A percentile compares a stretch with the other conserved stretches of the same genome.
These are phyloP conservation scores for Salvia miltiorrhiza DNA, from an alignment of 257 asterid species.

Conservation along the genomic window DNA sequence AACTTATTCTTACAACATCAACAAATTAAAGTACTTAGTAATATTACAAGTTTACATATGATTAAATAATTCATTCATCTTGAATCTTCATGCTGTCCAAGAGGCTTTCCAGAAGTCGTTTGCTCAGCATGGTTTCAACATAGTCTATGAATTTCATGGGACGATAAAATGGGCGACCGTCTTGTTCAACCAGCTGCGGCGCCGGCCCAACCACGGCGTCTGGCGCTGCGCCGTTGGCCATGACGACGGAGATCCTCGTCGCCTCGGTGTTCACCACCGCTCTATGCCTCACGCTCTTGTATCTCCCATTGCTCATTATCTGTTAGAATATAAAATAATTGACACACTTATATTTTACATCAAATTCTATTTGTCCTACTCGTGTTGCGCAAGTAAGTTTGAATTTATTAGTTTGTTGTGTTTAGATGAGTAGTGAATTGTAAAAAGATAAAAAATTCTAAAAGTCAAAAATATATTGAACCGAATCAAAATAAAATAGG, in stretches of 20 bases:
- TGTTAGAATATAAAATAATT: background rate
- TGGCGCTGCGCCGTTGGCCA: slow-evolving; percentile 1
- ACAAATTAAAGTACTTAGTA: too few species aligned
- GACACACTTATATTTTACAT: too few species aligned
- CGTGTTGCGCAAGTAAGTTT: too few species aligned
- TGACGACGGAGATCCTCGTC: slow-evolving; percentile 40
- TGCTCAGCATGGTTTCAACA: slow-evolving; percentile 36
- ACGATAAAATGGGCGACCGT: slow-evolving; percentile 27
- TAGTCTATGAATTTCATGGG: slow-evolving; percentile 51
- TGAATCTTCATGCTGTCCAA: slow-evolving; percentile 31
- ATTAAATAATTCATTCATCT: background rate
- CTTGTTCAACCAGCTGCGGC: background rate
- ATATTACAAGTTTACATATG: too few species aligned
- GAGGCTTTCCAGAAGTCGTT: slow-evolving; percentile 34
- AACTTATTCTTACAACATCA: too few species aligned
- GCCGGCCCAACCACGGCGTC: background rate
- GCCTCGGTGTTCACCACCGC: slow-evolving; percentile 29
- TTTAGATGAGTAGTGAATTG: too few species aligned
- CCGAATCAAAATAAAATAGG: too few species aligned
- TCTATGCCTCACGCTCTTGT: slow-evolving; percentile 40
- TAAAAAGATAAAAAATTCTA: too few species aligned
- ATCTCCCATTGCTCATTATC: slow-evolving; percentile 40
- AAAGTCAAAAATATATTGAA: too few species aligned
- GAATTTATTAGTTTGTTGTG: too few species aligned
- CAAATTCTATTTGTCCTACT: too few species aligned